A percentile compares a stretch with the other conserved stretches of the same genome.
These are phyloP conservation scores for Trametes maxima DNA, from an alignment of 768 basidiomycete species.

Conservation along the genomic window DNA sequence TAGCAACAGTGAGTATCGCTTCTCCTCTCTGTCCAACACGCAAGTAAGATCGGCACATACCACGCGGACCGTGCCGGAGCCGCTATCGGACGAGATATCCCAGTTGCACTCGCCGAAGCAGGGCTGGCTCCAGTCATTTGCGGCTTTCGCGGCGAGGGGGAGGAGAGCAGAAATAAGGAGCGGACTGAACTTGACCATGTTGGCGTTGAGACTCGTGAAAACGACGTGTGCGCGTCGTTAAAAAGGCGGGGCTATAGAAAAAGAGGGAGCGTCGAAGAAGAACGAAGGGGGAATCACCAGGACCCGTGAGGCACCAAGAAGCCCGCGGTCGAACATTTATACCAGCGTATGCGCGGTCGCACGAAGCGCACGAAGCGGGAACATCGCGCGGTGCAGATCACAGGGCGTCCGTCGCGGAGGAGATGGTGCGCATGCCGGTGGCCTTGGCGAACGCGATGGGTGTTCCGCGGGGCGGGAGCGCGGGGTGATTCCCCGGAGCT, in stretches of 20 bases:
- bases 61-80: conserved; percentile 18
- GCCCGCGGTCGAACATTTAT: background rate
- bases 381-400: conserved; percentile 7
- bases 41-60: conserved; percentile 3
- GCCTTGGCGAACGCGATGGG: conserved; percentile 12
- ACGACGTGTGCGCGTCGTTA: conserved; percentile 13
- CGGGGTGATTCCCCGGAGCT: conserved; percentile 5
- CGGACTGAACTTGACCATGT: conserved; percentile 19
- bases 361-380: background rate
- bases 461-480: background rate
- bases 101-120: conserved; percentile 23
- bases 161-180: conserved; percentile 21
- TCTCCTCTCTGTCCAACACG: background rate
- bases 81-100: conserved; percentile 9
- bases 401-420: conserved; percentile 3
- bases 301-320: conserved; percentile 7
- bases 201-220: conserved; percentile 17
- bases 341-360: background rate
- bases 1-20: background rate
- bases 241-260: conserved; percentile 10
- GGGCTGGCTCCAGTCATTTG: conserved; percentile 24
- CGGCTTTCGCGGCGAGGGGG: conserved; percentile 17
- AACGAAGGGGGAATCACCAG: conserved; percentile 22
- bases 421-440: conserved; percentile 3
- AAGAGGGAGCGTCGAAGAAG: conserved; percentile 9